phyloP scores from a whole-genome alignment of 768 basidiomycete species.

The Dendrothele bispora region DNA sequence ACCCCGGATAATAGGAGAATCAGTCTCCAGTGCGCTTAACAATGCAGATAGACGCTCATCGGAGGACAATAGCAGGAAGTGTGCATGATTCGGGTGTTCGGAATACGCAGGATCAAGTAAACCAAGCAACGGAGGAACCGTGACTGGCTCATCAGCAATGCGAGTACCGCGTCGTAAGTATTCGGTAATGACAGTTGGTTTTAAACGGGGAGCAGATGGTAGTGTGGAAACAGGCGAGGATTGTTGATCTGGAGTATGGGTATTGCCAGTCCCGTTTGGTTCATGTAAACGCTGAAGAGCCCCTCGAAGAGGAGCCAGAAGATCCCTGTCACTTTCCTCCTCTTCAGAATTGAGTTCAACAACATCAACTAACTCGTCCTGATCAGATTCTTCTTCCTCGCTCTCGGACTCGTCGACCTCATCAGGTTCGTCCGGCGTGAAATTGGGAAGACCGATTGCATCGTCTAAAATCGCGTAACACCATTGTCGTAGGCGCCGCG shows the following conservation, averaged over 20 bases:
- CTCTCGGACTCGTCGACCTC: conserved; percentile 12
- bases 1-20: conserved; percentile 36
- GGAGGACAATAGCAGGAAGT: conserved; percentile 49
- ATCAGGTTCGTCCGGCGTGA: conserved; percentile 25
- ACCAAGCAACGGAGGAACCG: conserved; percentile 46
- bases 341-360: conserved; percentile 59
- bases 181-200: conserved; percentile 14
- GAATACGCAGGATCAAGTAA: conserved; percentile 46
- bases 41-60: conserved; percentile 56
- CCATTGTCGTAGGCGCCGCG: conserved; percentile 63
- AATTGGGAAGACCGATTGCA: conserved; percentile 57
- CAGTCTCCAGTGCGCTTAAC: conserved; percentile 55
- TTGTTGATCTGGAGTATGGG: conserved; percentile 28
- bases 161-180: conserved; percentile 61
- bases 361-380: conserved; percentile 68
- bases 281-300: conserved; percentile 59
- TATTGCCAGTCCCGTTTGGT: conserved; percentile 35
- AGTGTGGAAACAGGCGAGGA: conserved; percentile 33
- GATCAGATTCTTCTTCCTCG: conserved; percentile 48
- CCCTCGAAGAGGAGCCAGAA: conserved; percentile 68
- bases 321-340: conserved; percentile 45
- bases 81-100: conserved; percentile 33
- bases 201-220: conserved; percentile 24
- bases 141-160: conserved; percentile 58
- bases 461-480: conserved; percentile 68